phyloP scores from a whole-genome alignment of 2,329 filamentous ascomycete genomes.

The Cucurbitaria berberidis region DNA sequence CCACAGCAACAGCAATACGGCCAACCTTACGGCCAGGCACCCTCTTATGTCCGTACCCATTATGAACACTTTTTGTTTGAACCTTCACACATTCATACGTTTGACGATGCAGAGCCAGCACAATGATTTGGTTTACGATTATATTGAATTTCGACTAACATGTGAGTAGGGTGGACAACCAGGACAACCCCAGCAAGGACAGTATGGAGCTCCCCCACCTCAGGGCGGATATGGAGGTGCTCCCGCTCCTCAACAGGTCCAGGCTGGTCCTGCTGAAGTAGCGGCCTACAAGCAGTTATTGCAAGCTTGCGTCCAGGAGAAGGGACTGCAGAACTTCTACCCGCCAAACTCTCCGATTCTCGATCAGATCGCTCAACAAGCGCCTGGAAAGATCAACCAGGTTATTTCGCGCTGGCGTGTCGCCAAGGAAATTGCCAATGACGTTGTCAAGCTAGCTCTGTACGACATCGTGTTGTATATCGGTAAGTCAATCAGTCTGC shows the following conservation, averaged over 20 bases:
- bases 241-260: slow-evolving; percentile 46
- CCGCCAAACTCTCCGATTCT: slow-evolving; percentile 60
- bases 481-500: slow-evolving; percentile 30
- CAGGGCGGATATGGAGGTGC: slow-evolving; percentile 44
- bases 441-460: slow-evolving; percentile 67
- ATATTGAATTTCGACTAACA: slow-evolving; percentile 16
- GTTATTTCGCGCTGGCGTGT: slow-evolving; percentile 64
- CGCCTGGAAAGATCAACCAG: slow-evolving; percentile 59
- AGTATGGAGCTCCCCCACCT: slow-evolving; percentile 41
- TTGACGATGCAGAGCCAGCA: slow-evolving; percentile 26
- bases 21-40: slow-evolving; percentile 42
- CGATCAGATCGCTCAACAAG: slow-evolving; percentile 59
- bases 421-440: slow-evolving; percentile 65
- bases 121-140: neutral
- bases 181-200: slow-evolving; percentile 43
- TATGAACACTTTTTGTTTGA: neutral
- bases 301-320: slow-evolving; percentile 64
- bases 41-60: slow-evolving; percentile 32
- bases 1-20: slow-evolving; percentile 30
- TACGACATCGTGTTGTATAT: slow-evolving; percentile 70
- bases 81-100: neutral
- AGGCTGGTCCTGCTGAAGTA: slow-evolving; percentile 57
- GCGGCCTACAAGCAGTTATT: slow-evolving; percentile 64
- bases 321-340: slow-evolving; percentile 64
- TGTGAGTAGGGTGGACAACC: slow-evolving; percentile 28